Evolutionary conservation across 1,139 yeast genomes (phyloP).

Genomic region (Yamadazyma atmosphaerica): DNA sequence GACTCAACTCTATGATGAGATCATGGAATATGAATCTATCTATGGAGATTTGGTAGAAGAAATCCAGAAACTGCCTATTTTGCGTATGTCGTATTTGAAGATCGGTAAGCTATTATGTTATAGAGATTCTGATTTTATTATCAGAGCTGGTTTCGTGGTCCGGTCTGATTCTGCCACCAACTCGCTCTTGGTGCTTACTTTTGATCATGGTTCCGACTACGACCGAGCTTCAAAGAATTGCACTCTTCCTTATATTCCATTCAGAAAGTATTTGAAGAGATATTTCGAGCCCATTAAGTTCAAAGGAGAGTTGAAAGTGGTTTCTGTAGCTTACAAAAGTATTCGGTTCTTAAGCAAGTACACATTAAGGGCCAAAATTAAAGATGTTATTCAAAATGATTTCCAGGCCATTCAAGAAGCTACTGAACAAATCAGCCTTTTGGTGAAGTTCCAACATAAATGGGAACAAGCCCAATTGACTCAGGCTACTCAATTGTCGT

Average conservation of each 20-base stretch:
- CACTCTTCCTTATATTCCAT: slow-evolving; percentile 57
- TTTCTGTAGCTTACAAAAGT: slow-evolving; percentile 45
- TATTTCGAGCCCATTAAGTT: slow-evolving; percentile 32
- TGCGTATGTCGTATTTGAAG: slow-evolving; percentile 45
- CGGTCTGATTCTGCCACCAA: slow-evolving; percentile 34
- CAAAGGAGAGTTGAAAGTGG: slow-evolving; percentile 35
- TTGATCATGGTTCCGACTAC: slow-evolving; percentile 44
- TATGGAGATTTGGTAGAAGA: slow-evolving; percentile 50
- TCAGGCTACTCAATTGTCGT: slow-evolving; percentile 47
- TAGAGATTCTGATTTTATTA: slow-evolving; percentile 43
- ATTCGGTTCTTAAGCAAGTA: slow-evolving; percentile 55
- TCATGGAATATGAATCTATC: slow-evolving; percentile 44
- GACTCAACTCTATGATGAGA: slow-evolving; percentile 43
- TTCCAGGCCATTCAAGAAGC: slow-evolving; percentile 42
- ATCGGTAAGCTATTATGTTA: slow-evolving; percentile 64
- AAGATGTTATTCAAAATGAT: slow-evolving; percentile 46
- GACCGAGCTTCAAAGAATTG: slow-evolving; percentile 25
- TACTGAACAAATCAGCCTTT: slow-evolving; percentile 36
- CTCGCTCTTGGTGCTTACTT: slow-evolving; percentile 39
- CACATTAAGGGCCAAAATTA: slow-evolving; percentile 40
- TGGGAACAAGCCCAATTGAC: slow-evolving; percentile 49
- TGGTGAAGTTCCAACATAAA: slow-evolving; percentile 42
- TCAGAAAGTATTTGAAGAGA: slow-evolving; percentile 23
- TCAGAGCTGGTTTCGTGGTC: slow-evolving; percentile 57
- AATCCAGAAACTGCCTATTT: slow-evolving; percentile 45